Evolutionary conservation across 23 red algal genomes (phyloP).

Genomic region (Agarophyton chilense): DNA sequence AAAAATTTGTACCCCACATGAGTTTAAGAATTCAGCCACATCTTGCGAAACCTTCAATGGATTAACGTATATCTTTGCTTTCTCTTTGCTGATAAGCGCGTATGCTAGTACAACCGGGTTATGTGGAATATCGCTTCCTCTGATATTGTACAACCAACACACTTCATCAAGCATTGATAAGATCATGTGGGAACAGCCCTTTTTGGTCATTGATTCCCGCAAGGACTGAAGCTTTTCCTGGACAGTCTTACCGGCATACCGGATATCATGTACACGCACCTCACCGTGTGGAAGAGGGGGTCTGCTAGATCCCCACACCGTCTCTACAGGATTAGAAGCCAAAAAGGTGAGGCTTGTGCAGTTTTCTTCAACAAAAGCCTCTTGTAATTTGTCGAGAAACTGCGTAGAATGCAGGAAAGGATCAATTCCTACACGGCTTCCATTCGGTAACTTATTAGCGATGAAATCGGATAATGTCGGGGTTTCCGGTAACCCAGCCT

Average conservation of each 20-base stretch:
- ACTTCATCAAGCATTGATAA: constrained; percentile 93
- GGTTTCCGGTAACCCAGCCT: constrained; percentile 61
- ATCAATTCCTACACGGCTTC: constrained; percentile 75
- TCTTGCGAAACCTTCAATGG: constrained; percentile 28
- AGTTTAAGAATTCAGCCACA: constrained; percentile 26
- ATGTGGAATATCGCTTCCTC: constrained; percentile 94
- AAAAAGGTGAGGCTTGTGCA: neutral
- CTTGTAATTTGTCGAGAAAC: constrained; percentile 15
- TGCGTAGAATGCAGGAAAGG: constrained; percentile 67
- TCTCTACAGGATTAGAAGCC: constrained; percentile 77
- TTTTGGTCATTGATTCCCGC: constrained; percentile 61
- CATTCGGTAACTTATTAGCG: neutral
- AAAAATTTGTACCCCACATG: constrained; percentile 36
- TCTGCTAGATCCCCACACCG: constrained; percentile 64
- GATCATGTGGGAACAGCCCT: constrained; percentile 45
- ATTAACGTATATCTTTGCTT: constrained; percentile 59
- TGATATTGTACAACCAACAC: constrained; percentile 91
- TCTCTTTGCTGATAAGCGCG: constrained; percentile 56
- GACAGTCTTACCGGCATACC: constrained; percentile 67
- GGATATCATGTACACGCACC: constrained; percentile 72
- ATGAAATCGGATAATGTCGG: constrained; percentile 78
- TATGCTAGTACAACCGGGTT: constrained; percentile 88
- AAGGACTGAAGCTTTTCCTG: constrained; percentile 71
- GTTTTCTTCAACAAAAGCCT: constrained; percentile 11
- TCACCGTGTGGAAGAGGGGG: constrained; percentile 50